Percentiles rank a stretch among this genome's conserved stretches.
phyloP scores from a whole-genome alignment of 371 early-diverging fungal species.

The Apophysomyces elegans region DNA sequence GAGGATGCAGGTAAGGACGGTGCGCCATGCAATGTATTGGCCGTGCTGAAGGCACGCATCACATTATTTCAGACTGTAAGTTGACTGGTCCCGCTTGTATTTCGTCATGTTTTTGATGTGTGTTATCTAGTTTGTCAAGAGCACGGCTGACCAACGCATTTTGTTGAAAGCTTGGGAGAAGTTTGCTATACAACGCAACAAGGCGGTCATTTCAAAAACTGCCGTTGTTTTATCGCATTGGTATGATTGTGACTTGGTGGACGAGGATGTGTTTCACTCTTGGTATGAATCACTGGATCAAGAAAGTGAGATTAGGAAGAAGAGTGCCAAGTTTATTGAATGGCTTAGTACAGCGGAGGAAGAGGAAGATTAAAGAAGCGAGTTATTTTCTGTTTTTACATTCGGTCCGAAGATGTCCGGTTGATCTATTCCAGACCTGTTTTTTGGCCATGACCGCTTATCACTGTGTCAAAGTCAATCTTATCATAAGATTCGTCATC shows the following conservation, averaged over 20 bases:
- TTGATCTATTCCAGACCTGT: neutral
- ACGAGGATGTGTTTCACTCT: slow-evolving; percentile 69
- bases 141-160: slow-evolving; percentile 59
- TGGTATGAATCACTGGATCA: slow-evolving; percentile 65
- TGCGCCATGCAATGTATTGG: slow-evolving; percentile 21
- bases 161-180: slow-evolving; percentile 72
- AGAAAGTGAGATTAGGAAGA: slow-evolving; percentile 57
- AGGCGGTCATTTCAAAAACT: slow-evolving; percentile 53
- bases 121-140: slow-evolving; percentile 58
- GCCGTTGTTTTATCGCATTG: slow-evolving; percentile 61
- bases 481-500: slow-evolving; percentile 1
- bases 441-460: neutral
- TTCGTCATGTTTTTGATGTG: neutral
- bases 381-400: neutral
- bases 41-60: slow-evolving; percentile 39
- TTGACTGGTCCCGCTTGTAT: neutral
- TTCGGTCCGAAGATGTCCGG: slow-evolving; percentile 10
- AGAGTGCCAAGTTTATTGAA: slow-evolving; percentile 65
- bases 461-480: slow-evolving; percentile 1
- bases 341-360: slow-evolving; percentile 77
- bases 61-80: slow-evolving; percentile 62
- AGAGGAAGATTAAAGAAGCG: slow-evolving; percentile 51
- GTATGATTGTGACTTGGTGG: slow-evolving; percentile 74
- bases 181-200: slow-evolving; percentile 55
- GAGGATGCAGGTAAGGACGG: slow-evolving; percentile 46